Evolutionary conservation across 2,329 filamentous ascomycete genomes (phyloP), one percentile per base, ranked within the genome.

Genomic region (Fusarium hainanense): DNA sequence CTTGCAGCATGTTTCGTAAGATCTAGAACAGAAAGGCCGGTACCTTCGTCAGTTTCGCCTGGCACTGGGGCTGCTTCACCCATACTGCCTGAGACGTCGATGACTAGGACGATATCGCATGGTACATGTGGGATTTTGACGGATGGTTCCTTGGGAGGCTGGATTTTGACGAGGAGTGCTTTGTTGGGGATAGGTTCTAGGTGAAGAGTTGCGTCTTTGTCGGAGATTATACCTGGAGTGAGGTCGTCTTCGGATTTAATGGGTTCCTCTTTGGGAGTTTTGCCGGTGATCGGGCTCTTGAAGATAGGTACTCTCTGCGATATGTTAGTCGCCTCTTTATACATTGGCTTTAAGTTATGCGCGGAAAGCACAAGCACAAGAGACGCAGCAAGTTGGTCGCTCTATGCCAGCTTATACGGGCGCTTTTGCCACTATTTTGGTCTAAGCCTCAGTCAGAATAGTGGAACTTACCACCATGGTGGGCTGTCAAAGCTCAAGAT

Each of bases 51-150:
- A 18, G 77, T 72, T 8, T 82, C 79, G 16, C 81, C 82, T 0
- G 86, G 85, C 0, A 85, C 79, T 0, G 84, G 85, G 1, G 87
- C 87, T 3, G 77, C 69, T 0, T 63, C 54, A 2, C 62, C 52
- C 88, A 90, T 90, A 76, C 87, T 89, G 0, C 80, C 82, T 0
- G 88, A 90, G 16, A 89, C 81, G 72, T 90, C 88, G 56, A 90
- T 88, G 18, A 87, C 87, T 4, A 90, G 81, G 4, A 89, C 87
- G 32, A 90, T 85, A 64, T 90, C 88, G 73, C 85, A 88, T 3
- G 87, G 84, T 0, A 85, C 80, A 71, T 86, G 85, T 9, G 71
- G 58, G 0, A 79, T 64, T 1, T 68, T 23, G 4, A 70, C 20
- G 0, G 42, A 28, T 2, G 84, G 83, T 9, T 74, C 56, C 5